Conservation (phyloP, 2,329 filamentous ascomycete genomes). For the Penicillium hordei region DNA sequence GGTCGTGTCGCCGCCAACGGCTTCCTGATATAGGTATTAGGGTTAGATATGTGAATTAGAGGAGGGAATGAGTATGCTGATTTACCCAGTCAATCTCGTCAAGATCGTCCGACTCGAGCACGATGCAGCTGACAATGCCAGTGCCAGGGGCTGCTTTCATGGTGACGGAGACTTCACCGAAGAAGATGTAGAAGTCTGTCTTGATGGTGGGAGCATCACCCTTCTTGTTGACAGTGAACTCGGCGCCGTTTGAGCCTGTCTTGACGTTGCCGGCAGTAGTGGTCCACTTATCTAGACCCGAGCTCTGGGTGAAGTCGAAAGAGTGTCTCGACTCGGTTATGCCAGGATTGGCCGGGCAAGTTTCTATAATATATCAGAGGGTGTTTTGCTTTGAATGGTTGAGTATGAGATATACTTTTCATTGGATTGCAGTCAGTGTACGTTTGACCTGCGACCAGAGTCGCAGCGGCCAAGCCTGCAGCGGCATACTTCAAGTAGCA, state of each 20-base stretch:
- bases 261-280: neutral
- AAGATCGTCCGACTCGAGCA: conserved; percentile 83
- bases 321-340: neutral
- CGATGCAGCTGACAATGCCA: conserved; percentile 88
- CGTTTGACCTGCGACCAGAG: neutral
- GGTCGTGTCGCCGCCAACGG: neutral
- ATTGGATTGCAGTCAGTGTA: neutral
- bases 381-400: neutral
- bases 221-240: neutral
- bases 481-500: neutral
- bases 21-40: neutral
- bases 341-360: neutral
- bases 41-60: neutral
- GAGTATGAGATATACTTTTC: neutral
- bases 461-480: neutral
- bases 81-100: conserved; percentile 48
- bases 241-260: neutral
- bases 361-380: neutral
- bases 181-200: conserved; percentile 95
- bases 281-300: neutral
- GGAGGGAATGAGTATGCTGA: neutral
- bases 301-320: neutral
- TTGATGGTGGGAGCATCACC: neutral
- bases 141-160: conserved; percentile 85
- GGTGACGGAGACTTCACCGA: conserved; percentile 80